These are phyloP conservation scores for Orbilia quercus DNA, from an alignment of 2,329 filamentous ascomycete species.

Conservation along the genomic window DNA sequence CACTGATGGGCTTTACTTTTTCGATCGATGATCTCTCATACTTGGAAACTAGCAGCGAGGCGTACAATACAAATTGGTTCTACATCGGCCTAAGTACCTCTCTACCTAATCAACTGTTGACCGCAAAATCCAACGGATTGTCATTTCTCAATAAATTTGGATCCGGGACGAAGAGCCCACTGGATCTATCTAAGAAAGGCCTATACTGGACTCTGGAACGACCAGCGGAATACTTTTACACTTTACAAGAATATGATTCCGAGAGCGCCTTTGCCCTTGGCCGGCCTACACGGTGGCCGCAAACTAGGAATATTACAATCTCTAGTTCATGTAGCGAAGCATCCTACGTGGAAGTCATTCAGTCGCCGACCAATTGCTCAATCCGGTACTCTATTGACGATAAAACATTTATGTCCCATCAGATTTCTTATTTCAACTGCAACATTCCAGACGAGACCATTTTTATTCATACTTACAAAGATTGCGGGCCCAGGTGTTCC, in stretches of 20 bases:
- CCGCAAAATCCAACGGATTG: constrained; percentile 1
- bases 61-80: constrained; percentile 16
- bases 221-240: constrained; percentile 6
- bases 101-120: neutral
- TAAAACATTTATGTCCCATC: neutral
- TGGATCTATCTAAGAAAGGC: constrained; percentile 8
- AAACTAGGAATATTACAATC: constrained; percentile 2
- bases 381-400: neutral
- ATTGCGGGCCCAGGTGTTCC: constrained; percentile 1
- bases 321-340: constrained; percentile 9
- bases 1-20: constrained; percentile 12
- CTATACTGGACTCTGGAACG: constrained; percentile 6
- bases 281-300: constrained; percentile 7
- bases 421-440: constrained; percentile 14
- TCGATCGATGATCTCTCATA: constrained; percentile 15
- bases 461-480: constrained; percentile 1
- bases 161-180: neutral
- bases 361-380: neutral
- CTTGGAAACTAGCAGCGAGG: neutral
- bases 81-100: constrained; percentile 2
- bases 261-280: constrained; percentile 2
- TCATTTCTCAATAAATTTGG: constrained; percentile 10
- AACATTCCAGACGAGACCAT: constrained; percentile 8
- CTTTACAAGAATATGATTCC: constrained; percentile 4
- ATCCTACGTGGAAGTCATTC: neutral